Conservation (phyloP, 2,329 filamentous ascomycete species). For the Colletotrichum australisinense region DNA sequence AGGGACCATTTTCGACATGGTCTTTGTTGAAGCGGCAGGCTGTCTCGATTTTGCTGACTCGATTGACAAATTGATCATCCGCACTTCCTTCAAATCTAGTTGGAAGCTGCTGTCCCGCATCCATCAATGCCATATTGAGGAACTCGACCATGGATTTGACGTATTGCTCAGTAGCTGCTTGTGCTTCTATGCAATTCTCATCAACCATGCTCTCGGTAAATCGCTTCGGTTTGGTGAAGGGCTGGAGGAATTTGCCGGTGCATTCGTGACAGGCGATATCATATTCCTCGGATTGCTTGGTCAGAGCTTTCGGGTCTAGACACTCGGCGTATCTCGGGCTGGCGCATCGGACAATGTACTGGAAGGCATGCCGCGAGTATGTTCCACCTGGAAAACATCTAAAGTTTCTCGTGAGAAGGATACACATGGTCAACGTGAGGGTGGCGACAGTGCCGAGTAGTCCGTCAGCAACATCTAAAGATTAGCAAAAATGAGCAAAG, state of each 20-base stretch:
- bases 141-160: constrained; percentile 1
- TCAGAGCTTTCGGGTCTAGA: background rate
- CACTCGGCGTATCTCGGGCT: constrained; percentile 25
- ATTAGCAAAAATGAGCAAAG: background rate
- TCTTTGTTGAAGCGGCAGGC: constrained; percentile 32
- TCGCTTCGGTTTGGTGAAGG: background rate
- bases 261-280: constrained; percentile 10
- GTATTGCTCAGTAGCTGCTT: constrained; percentile 8
- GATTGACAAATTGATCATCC: background rate
- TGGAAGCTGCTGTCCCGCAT: too few species aligned
- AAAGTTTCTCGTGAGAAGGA: constrained; percentile 17
- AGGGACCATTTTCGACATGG: constrained; percentile 11
- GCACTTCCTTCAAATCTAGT: too few species aligned
- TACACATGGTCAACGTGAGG: constrained; percentile 14
- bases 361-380: background rate
- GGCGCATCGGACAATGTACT: constrained; percentile 27
- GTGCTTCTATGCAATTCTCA: background rate
- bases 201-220: background rate
- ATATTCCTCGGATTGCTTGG: background rate
- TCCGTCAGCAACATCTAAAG: background rate
- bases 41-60: constrained; percentile 18
- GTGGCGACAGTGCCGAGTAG: background rate
- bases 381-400: background rate
- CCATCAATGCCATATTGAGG: background rate
- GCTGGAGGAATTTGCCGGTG: constrained; percentile 22